Evolutionary conservation across 2,329 filamentous ascomycete genomes (phyloP), one percentile per base, ranked within the genome.

Genomic region (Penicillium sp.): DNA sequence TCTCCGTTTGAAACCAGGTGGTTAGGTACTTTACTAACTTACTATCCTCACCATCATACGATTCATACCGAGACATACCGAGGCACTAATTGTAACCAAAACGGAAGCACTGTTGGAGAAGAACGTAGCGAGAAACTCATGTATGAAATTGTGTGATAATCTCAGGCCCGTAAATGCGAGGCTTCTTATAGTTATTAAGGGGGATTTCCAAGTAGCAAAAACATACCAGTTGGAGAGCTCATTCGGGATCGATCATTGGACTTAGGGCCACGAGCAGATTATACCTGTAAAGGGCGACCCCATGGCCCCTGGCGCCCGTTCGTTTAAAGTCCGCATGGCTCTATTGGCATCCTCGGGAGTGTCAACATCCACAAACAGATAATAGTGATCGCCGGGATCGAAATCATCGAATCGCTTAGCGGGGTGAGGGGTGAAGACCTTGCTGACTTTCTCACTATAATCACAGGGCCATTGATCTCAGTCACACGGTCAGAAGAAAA

Each of bases 361-460:
- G 40, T 70, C 72, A 48, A 86, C 77, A 58, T 86, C 82, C n/a
- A 86, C 80, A 51, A 86, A 86, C 58, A 81, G 80, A 65, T 82
- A 86, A 67, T 85, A 79, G 60, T 82, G 76, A 54, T 80, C 77
- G 27, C 80, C 80, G 0, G 74, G 70, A 34, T 73, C 72, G n/a
- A 71, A 65, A 0, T 74, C 70, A 34, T 73, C 72, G n/a, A 71
- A 65, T 22, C 70, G 72, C 50, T 75, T 84, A 60, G 68, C 80
- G 60, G 72, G 81, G 63, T 75, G 82, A 54, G 77, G 81, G 39
- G 76, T 84, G 73, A 80, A 85, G 37, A 77, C 61, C 61, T 77
- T 78, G 63, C 72, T 77, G 49, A 78, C 69, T 43, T 72, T 72
- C 57, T 73, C 67, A 53, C 71, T 73, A 42, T 43, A 27, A n/a